Evolutionary conservation across 2,329 filamentous ascomycete genomes (phyloP), one percentile per base, ranked within the genome.

Genomic region (Talaromyces pinophilus): DNA sequence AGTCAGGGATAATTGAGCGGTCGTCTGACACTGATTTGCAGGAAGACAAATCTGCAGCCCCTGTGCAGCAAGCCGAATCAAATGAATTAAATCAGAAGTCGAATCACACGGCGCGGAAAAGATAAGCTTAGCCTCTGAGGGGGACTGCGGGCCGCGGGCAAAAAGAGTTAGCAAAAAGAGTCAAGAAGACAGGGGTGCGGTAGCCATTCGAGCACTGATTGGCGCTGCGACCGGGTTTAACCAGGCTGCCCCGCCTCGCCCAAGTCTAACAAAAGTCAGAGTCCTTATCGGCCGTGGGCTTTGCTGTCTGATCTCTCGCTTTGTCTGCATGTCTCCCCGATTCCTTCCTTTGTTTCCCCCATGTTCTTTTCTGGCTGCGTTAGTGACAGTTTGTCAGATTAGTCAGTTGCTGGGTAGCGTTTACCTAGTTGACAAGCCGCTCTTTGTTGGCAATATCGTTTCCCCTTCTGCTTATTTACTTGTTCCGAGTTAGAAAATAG

Each of bases 181-280:
- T 17, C 1, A 52, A 52, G 19, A 28, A 8, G 25, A 28, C 48
- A 52, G 52, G 54, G 54, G 54, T 33, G 5, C 17, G 6, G 54
- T n/a, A 38, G 30, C 52, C n/a, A 35, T 5, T 35, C 52, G 30
- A 38, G 54, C 54, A 38, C 54, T 40, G 54, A 57, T 57, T 57
- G 54, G 54, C n/a, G 54, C 30, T 19, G 50, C 28, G 50, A 33
- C 50, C 17, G 30, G n/a, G 52, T n/a, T 55, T 11, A 19, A 55
- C 52, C 52, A 55, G 55, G 57, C 57, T 44, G 35, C 57, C 57
- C 57, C 57, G 57, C 57, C 22, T 60, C 22, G 57, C 22, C 57
- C 22, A 46, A 60, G 38, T 15, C 38, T 30, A 60, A 46, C 42
- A 60, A 30, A 40, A 17, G 38, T 46, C 13, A 30, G 28, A 17